Evolutionary conservation across 2,329 filamentous ascomycete genomes (phyloP), one percentile per base, ranked within the genome.

Genomic region (Aspergillus sp.): DNA sequence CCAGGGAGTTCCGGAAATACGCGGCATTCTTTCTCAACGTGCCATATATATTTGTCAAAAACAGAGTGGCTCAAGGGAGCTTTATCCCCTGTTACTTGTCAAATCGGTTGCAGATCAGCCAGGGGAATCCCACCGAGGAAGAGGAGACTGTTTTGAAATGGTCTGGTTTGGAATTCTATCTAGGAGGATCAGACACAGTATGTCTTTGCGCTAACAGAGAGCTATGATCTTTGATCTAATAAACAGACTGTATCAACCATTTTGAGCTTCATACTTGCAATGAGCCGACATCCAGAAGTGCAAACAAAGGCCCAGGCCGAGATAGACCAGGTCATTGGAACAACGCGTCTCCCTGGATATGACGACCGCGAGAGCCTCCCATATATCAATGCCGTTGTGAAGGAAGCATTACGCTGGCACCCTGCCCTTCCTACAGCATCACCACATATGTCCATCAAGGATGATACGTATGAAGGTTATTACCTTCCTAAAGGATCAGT

Each of bases 11-110:
- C 66, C 69, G 64, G 5, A 63, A 62, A 2, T 66, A 58, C 4
- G 53, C 76, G 3, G 27, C 61, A 1, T 61, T 71, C 13, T 67
- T 68, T 2, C 66, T 66, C 7, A 71, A 78, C 4, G 65, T 70
- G n/a, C 80, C 80, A 0, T 81, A 77, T 54, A 64, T 60, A 2
- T 80, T 79, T 48, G 77, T 79, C 4, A 73, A 75, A 54, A 64
- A 75, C 17, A 75, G 79, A 55, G 75, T 79, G 64, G 56, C 59
- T 0, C 47, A 69, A 2, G 68, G 68, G 1, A 64, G 42, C 6
- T 62, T 70, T 17, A 64, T 67, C 4, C 62, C 67, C 3, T 81
- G 77, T 0, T 80, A 76, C 44, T 59, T 80, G 0, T 76, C 77
- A 0, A 70, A 75, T 20, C 66, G 74, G 4, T 67, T 81, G 8